phyloP scores from a whole-genome alignment of 1,284 basidiomycete species.

The Gymnopus androsaceus region DNA sequence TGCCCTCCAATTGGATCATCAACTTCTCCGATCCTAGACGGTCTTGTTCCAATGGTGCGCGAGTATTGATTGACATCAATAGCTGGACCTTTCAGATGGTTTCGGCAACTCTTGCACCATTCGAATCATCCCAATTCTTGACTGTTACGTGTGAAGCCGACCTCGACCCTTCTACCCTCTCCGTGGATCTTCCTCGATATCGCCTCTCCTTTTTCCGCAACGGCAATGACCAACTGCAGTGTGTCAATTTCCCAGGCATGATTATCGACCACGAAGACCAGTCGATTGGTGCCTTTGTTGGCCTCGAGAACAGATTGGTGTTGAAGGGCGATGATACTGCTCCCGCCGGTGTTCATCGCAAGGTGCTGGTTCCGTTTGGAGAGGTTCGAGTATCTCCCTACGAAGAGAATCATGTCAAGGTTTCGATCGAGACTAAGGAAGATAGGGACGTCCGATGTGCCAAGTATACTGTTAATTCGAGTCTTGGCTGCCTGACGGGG shows the following conservation, averaged over 20 bases:
- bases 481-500: constrained; percentile 40
- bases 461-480: constrained; percentile 40
- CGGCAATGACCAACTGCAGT: neutral
- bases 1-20: neutral
- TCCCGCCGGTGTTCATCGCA: neutral
- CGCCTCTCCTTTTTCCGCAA: neutral
- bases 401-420: constrained; percentile 26
- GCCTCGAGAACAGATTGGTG: neutral
- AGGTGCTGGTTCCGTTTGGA: constrained; percentile 5
- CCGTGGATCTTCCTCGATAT: constrained; percentile 4
- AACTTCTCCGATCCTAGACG: neutral
- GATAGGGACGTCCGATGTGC: constrained; percentile 27
- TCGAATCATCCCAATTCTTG: too few relatives aligned
- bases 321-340: neutral
- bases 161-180: neutral
- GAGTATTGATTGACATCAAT: neutral
- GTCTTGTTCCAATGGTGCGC: neutral
- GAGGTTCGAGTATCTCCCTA: neutral
- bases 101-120: neutral
- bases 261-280: constrained; percentile 1
- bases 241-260: constrained; percentile 3
- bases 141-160: neutral
- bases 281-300: constrained; percentile 4
- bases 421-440: constrained; percentile 23
- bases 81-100: constrained; percentile 2